These are phyloP conservation scores for Plasmodium billcollinsi DNA, from an alignment of 169 alveolate genomes.

Conservation along the genomic window DNA sequence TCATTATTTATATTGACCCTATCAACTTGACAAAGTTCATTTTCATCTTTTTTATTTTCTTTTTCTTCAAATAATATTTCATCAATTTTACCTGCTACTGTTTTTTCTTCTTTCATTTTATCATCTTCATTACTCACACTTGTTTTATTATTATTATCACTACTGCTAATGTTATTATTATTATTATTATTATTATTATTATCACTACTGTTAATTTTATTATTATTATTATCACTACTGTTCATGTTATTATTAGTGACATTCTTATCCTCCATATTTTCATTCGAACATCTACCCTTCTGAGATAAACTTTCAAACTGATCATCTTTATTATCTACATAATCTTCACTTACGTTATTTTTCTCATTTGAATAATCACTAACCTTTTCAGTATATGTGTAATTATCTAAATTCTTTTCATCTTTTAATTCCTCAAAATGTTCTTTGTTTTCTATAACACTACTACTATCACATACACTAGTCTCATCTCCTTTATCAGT, in stretches of 20 bases:
- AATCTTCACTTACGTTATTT: no score
- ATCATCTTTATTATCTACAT: no score
- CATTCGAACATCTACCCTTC: neutral
- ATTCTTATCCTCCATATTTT: neutral
- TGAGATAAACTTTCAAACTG: no score
- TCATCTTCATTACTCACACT: conserved; percentile 5
- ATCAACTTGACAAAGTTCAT: conserved; percentile 14
- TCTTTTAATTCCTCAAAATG: neutral
- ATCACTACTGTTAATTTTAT: neutral
- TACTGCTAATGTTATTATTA: neutral
- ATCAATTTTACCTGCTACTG: neutral
- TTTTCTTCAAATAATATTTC: conserved; percentile 4
- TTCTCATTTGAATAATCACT: no score
- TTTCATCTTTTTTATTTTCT: conserved; percentile 3
- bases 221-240: no score
- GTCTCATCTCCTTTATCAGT: conserved; percentile 5
- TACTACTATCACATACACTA: neutral
- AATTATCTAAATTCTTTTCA: neutral
- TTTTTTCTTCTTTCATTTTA: conserved; percentile 4
- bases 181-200: neutral
- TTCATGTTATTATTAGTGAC: neutral
- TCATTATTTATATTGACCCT: conserved; percentile 5
- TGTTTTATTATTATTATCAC: neutral
- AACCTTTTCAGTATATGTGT: no score
- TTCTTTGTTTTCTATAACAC: neutral